Evolutionary conservation across 768 basidiomycete species (phyloP).

Genomic region (Trametes sanguinea): DNA sequence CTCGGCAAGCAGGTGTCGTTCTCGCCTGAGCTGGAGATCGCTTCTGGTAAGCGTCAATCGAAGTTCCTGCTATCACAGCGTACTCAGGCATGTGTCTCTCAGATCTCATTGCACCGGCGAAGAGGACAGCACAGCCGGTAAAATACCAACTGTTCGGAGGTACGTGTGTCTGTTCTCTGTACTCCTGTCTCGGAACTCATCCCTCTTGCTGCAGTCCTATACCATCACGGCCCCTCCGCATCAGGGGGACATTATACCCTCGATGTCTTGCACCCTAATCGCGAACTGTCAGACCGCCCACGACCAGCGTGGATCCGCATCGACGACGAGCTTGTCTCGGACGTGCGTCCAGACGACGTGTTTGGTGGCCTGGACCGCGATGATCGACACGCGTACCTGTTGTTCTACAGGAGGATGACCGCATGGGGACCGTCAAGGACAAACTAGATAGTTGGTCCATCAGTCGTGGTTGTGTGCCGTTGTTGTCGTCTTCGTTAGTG

Average conservation of each 20-base stretch:
- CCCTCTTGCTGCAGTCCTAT: constrained; percentile 56
- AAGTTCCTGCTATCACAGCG: background rate
- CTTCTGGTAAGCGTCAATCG: constrained; percentile 47
- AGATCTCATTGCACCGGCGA: constrained; percentile 65
- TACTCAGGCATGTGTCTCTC: constrained; percentile 2
- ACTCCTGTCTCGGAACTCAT: background rate
- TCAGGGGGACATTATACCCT: constrained; percentile 96
- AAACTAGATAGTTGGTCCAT: constrained; percentile 6
- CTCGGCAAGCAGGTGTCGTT: constrained; percentile 81
- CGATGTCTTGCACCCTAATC: constrained; percentile 77
- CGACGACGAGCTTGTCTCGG: constrained; percentile 87
- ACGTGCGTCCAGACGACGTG: constrained; percentile 73
- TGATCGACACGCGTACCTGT: constrained; percentile 81
- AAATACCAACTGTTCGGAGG: constrained; percentile 86
- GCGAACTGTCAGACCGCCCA: constrained; percentile 46
- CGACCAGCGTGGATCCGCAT: constrained; percentile 87
- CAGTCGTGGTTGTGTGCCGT: background rate
- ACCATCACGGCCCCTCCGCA: constrained; percentile 91
- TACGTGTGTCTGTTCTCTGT: constrained; percentile 35
- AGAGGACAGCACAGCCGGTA: constrained; percentile 45
- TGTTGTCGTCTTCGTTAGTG: constrained; percentile 14
- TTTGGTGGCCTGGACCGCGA: constrained; percentile 52
- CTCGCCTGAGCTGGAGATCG: constrained; percentile 75
- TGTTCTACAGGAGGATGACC: constrained; percentile 76
- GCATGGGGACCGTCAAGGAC: constrained; percentile 24